Evolutionary conservation across 139 green algal genomes (phyloP).

Genomic region (Micractinium conductrix): DNA sequence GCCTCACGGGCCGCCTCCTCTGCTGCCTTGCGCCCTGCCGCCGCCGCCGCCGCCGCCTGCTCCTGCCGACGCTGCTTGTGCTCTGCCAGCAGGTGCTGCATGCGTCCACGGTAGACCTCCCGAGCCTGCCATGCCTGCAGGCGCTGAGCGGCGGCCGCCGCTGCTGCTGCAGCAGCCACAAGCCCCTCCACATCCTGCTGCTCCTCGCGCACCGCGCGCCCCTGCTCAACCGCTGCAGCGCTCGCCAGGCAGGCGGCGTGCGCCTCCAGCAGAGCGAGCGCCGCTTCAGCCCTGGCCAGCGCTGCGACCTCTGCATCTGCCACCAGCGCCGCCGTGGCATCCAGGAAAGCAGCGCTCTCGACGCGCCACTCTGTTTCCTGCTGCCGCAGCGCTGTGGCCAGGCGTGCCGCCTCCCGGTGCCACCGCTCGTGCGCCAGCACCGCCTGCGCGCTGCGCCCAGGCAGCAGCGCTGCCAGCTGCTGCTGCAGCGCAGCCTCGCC

Average conservation of each 20-base stretch:
- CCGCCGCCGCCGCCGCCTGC: neutral
- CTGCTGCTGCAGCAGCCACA: neutral
- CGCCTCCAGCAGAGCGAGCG: neutral
- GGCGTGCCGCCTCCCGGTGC: neutral
- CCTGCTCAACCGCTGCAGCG: neutral
- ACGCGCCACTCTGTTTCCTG: neutral
- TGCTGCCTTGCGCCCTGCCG: neutral
- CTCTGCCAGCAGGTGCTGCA: neutral
- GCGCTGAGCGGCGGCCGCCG: neutral
- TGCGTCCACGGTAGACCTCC: neutral
- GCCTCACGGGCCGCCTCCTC: neutral
- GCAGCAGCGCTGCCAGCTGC: neutral
- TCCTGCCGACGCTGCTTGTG: neutral
- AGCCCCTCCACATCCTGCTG: neutral
- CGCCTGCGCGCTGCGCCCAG: neutral
- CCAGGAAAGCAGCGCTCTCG: neutral
- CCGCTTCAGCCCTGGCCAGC: neutral
- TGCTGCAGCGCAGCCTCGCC: neutral
- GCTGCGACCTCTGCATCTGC: neutral
- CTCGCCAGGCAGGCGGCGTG: neutral
- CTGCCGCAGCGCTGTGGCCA: neutral
- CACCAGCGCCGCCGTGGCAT: neutral
- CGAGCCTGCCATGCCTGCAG: neutral
- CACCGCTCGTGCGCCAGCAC: conserved; percentile 5
- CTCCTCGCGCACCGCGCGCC: neutral